Percentiles rank a stretch among this genome's conserved stretches.
Evolutionary conservation across 495 filamentous ascomycete genomes (phyloP).

Genomic region (Neurospora cerealis): DNA sequence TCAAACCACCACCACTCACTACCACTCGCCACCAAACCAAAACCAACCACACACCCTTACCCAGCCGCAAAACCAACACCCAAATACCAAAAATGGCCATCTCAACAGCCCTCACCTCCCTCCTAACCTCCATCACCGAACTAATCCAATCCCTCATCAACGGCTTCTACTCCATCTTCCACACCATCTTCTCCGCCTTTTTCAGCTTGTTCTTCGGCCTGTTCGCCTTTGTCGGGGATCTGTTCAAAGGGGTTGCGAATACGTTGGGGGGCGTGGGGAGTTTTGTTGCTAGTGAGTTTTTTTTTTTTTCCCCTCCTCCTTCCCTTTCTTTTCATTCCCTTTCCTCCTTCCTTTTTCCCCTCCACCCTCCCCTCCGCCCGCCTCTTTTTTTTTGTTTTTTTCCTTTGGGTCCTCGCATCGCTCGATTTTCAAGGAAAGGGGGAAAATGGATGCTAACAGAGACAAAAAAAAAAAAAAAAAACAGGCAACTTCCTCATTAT

Average conservation of each 20-base stretch:
- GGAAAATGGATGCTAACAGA: not conserved
- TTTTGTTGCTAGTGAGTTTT: slow-evolving; percentile 22
- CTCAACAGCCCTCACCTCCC: slow-evolving; percentile 20
- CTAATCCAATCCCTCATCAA: slow-evolving; percentile 20
- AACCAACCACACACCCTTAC: not conserved
- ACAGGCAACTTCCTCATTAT: slow-evolving; percentile 25
- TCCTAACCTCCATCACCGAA: slow-evolving; percentile 24
- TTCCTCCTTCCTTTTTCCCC: no score
- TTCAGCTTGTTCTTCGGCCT: slow-evolving; percentile 17
- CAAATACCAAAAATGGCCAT: slow-evolving; percentile 20
- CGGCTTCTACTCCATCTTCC: slow-evolving; percentile 18
- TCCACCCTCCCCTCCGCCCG: no score
- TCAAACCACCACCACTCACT: not conserved
- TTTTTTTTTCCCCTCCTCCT: not conserved
- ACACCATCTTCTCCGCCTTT: slow-evolving; percentile 18
- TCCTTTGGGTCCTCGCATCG: no score
- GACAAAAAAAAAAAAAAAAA: not conserved
- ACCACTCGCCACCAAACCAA: not conserved
- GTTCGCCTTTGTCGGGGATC: slow-evolving; percentile 15
- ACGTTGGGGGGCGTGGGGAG: slow-evolving; percentile 21
- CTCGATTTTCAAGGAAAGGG: not conserved
- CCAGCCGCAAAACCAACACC: not conserved
- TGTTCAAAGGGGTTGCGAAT: slow-evolving; percentile 22
- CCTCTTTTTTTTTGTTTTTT: no score
- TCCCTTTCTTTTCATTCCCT: no score